phyloP scores from a whole-genome alignment of 139 green algal genomes.

The Chlamydomonas asymmetrica region DNA sequence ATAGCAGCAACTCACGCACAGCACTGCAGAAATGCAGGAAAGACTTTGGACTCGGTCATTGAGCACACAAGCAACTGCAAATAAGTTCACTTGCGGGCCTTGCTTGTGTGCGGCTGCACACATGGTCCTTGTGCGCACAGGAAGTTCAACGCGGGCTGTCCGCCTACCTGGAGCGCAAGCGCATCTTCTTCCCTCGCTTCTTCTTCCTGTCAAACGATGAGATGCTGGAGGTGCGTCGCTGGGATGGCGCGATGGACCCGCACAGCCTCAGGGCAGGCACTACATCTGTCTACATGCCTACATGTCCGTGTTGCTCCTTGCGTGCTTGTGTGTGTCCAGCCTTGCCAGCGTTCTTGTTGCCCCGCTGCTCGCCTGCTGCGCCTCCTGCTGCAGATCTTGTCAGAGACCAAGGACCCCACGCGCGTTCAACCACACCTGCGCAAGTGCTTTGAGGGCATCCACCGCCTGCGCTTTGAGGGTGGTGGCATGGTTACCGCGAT shows the following conservation, averaged over 20 bases:
- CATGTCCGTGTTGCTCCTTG: too few relatives aligned
- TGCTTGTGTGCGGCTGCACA: too few relatives aligned
- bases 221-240: conserved; percentile 55
- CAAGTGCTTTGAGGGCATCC: conserved; percentile 87
- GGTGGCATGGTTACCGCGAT: conserved; percentile 45
- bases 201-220: conserved; percentile 87
- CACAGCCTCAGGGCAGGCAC: too few relatives aligned
- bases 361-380: too few relatives aligned
- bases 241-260: background rate
- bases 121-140: conserved; percentile 27
- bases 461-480: conserved; percentile 52
- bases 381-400: conserved; percentile 66
- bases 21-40: too few relatives aligned
- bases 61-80: too few relatives aligned
- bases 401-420: conserved; percentile 71
- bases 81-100: too few relatives aligned
- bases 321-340: too few relatives aligned
- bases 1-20: too few relatives aligned
- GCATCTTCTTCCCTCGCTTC: conserved; percentile 74
- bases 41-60: too few relatives aligned
- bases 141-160: conserved; percentile 64
- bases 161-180: conserved; percentile 74
- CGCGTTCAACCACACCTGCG: conserved; percentile 76
- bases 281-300: too few relatives aligned
- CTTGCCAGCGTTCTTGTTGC: too few relatives aligned